Percentiles rank a stretch among this genome's conserved stretches.
These are phyloP conservation scores for Thalassiosira ordinaria DNA, from an alignment of 352 stramenopile species.

Conservation along the genomic window DNA sequence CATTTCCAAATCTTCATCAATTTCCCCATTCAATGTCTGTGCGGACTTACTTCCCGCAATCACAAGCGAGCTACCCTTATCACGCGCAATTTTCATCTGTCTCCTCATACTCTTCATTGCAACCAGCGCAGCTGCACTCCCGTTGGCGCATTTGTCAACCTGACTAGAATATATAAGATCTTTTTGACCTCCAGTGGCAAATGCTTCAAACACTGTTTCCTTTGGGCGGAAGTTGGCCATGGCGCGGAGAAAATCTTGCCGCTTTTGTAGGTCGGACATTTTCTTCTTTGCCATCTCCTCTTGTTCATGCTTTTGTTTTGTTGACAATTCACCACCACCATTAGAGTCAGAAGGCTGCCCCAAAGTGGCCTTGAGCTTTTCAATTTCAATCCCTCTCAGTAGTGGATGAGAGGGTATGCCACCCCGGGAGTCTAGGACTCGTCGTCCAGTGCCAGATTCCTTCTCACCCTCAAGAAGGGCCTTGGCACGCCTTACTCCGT, in stretches of 20 bases:
- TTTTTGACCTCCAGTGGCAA: conserved; percentile 85
- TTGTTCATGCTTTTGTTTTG: conserved; percentile 15
- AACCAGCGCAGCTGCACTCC: conserved; percentile 66
- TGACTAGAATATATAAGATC: conserved; percentile 76
- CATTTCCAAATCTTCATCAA: conserved; percentile 31
- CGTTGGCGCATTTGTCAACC: conserved; percentile 77
- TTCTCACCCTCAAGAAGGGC: conserved; percentile 88
- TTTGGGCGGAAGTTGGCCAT: conserved; percentile 93
- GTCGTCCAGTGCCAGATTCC: conserved; percentile 62
- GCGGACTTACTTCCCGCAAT: conserved; percentile 73
- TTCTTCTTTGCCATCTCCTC: conserved; percentile 56
- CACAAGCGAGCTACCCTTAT: conserved; percentile 80
- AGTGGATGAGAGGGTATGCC: conserved; percentile 92
- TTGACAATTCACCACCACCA: conserved; percentile 1
- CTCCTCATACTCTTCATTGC: conserved; percentile 87
- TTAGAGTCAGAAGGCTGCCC: neutral
- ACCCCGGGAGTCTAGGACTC: conserved; percentile 50
- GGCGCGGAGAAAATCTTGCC: conserved; percentile 92
- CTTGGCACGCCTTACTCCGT: conserved; percentile 94
- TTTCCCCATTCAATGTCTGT: conserved; percentile 62
- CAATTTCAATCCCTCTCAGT: conserved; percentile 84
- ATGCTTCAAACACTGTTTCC: conserved; percentile 96
- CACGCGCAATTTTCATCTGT: conserved; percentile 82
- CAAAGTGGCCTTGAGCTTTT: conserved; percentile 58
- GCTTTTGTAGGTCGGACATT: conserved; percentile 89